These are phyloP conservation scores for Knoxdaviesia capensis DNA, from an alignment of 2,329 filamentous ascomycete species.

Conservation along the genomic window DNA sequence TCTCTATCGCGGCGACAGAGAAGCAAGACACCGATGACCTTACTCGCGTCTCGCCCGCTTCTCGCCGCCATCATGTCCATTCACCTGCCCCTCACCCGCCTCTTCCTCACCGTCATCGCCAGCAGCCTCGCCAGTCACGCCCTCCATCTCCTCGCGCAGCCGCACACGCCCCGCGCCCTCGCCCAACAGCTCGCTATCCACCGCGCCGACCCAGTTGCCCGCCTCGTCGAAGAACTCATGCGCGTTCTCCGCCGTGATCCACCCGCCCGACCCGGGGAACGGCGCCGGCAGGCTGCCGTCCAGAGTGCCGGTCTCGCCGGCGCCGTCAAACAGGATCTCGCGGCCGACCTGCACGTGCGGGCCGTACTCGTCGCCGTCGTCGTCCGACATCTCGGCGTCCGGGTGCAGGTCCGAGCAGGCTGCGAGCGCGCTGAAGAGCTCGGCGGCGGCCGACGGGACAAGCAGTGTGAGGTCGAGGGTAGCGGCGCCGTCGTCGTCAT, in stretches of 20 bases:
- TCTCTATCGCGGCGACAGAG: no score
- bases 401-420: slow-evolving; percentile 60
- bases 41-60: no score
- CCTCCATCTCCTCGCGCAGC: slow-evolving; percentile 30
- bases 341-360: not conserved
- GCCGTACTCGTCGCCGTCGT: slow-evolving; percentile 30
- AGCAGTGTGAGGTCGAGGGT: slow-evolving; percentile 45
- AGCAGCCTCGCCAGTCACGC: slow-evolving; percentile 34
- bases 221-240: slow-evolving; percentile 64
- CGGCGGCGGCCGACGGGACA: slow-evolving; percentile 24
- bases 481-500: slow-evolving; percentile 41
- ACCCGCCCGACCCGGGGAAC: slow-evolving; percentile 54
- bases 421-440: slow-evolving; percentile 50
- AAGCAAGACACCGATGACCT: no score
- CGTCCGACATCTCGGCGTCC: slow-evolving; percentile 41
- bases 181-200: slow-evolving; percentile 28
- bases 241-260: slow-evolving; percentile 88
- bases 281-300: slow-evolving; percentile 43
- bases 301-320: slow-evolving; percentile 26
- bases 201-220: slow-evolving; percentile 49
- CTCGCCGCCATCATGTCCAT: slow-evolving; percentile 15
- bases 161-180: slow-evolving; percentile 42
- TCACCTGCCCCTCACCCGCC: slow-evolving; percentile 35
- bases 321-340: slow-evolving; percentile 33
- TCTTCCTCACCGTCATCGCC: slow-evolving; percentile 33